Evolutionary conservation across 257 asterid genomes (phyloP), one percentile per base, ranked within the genome.

Genomic region (Pogostemon cablin): DNA sequence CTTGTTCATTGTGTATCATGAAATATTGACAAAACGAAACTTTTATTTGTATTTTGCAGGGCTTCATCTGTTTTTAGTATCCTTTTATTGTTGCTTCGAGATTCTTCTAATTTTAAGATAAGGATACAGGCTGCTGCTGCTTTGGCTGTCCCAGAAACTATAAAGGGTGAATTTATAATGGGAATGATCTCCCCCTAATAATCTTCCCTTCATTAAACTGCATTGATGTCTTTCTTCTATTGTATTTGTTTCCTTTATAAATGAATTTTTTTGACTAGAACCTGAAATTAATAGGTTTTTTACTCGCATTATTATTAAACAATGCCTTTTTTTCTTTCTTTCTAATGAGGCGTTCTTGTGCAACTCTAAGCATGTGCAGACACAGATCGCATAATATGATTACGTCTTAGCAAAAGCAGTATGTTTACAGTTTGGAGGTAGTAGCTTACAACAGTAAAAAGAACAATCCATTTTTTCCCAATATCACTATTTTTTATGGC

Each of bases 91-190:
- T 86, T 93, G 56, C 88, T 93, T 60, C 96, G 96, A 61, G 95
- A 93, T 81, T 93, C 98, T 74, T 78, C 93, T 72, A 93, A 93
- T 81, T 93, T 88, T 70, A 93, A 93, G 86, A 93, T 90, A 81
- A 79, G 96, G 89, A 90, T 93, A 84, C 98, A 93, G 82, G 98
- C 97, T 67, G 91, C 96, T 61, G 95, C 97, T 81, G 98, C 98
- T 75, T 84, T 93, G 89, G 88, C 97, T 88, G 98, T 86, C 68
- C 98, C 97, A 72, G 90, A 80, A 77, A 81, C 83, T 76, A 78
- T 86, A 76, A 74, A 81, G 68, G 97, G 96, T 93, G 79, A 84
- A 11, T 56, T 42, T 35, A 47, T 54, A 50, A 64, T 60, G 40
- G 56, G 20, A 73, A 64, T 71, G 55, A 60, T 71, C 46, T 35